phyloP scores from a whole-genome alignment of 2,329 filamentous ascomycete genomes.

The Bipolaris sorokiniana region DNA sequence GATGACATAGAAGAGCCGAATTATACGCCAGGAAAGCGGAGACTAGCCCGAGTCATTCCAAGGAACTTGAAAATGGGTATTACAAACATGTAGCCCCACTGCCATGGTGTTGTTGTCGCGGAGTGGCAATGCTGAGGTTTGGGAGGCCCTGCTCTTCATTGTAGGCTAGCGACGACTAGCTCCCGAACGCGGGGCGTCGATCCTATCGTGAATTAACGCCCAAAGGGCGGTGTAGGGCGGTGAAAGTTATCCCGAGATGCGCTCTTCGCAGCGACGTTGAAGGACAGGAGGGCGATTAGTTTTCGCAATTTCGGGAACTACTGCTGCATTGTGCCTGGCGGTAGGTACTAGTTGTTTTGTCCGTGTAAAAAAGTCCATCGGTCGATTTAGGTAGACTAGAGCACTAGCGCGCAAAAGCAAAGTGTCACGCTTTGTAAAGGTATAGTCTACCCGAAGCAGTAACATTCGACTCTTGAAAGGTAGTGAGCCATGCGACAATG shows the following conservation, averaged over 20 bases:
- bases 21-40: not conserved
- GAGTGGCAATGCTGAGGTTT: slow-evolving; percentile 4
- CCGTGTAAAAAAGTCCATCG: slow-evolving; percentile 9
- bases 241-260: slow-evolving; percentile 19
- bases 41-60: slow-evolving; percentile 6
- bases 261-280: slow-evolving; percentile 1
- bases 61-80: slow-evolving; percentile 9
- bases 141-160: slow-evolving; percentile 13
- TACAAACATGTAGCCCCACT: slow-evolving; percentile 8
- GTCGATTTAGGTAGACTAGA: slow-evolving; percentile 7
- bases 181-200: slow-evolving; percentile 15
- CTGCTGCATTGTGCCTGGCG: slow-evolving; percentile 4
- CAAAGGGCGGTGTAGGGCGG: slow-evolving; percentile 31
- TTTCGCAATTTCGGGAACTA: not conserved
- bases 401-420: slow-evolving; percentile 7
- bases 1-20: slow-evolving; percentile 8
- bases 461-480: not conserved
- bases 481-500: not conserved
- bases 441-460: slow-evolving; percentile 14
- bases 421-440: slow-evolving; percentile 3
- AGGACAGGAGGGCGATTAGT: not conserved
- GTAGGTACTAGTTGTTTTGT: not conserved
- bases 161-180: slow-evolving; percentile 13
- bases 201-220: slow-evolving; percentile 9
- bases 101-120: slow-evolving; percentile 4